Conservation (phyloP, 805 yeast species). For the Zygotorulaspora sp. region DNA sequence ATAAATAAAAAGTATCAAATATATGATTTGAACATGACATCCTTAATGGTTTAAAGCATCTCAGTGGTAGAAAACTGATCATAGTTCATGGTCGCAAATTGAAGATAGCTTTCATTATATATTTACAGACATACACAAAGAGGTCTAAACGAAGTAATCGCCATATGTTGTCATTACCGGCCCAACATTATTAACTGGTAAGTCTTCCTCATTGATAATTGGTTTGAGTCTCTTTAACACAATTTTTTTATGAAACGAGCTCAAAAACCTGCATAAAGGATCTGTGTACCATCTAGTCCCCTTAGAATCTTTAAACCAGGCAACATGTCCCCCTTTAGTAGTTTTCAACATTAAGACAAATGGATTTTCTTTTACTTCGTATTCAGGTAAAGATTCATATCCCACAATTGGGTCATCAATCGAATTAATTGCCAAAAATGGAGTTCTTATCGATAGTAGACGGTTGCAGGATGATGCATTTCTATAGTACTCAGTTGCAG, state of each 20-base stretch:
- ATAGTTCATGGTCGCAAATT: too few relatives aligned
- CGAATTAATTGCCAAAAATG: conserved; percentile 59
- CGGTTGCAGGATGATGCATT: conserved; percentile 54
- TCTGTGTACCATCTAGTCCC: conserved; percentile 65
- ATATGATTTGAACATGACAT: too few relatives aligned
- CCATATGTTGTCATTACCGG: conserved; percentile 20
- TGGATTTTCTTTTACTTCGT: conserved; percentile 53
- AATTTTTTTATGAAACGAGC: conserved; percentile 33
- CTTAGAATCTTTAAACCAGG: conserved; percentile 55
- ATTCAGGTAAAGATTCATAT: conserved; percentile 45
- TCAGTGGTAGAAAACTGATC: too few relatives aligned
- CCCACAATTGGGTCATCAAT: conserved; percentile 74
- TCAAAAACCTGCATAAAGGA: conserved; percentile 45
- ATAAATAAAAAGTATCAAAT: too few relatives aligned
- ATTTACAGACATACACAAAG: background rate
- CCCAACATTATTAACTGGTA: conserved; percentile 16
- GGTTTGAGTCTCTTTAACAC: conserved; percentile 24
- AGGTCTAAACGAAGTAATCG: background rate
- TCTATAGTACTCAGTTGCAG: conserved; percentile 62
- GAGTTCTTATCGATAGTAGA: conserved; percentile 51
- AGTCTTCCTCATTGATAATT: conserved; percentile 7
- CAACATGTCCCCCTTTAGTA: conserved; percentile 74
- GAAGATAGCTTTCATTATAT: too few relatives aligned
- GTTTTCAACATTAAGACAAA: conserved; percentile 55
- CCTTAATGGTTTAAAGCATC: too few relatives aligned